A percentile compares a stretch with the other conserved stretches of the same genome.
Conservation (phyloP, 169 alveolate genomes). For the Plasmodium gonderi region DNA sequence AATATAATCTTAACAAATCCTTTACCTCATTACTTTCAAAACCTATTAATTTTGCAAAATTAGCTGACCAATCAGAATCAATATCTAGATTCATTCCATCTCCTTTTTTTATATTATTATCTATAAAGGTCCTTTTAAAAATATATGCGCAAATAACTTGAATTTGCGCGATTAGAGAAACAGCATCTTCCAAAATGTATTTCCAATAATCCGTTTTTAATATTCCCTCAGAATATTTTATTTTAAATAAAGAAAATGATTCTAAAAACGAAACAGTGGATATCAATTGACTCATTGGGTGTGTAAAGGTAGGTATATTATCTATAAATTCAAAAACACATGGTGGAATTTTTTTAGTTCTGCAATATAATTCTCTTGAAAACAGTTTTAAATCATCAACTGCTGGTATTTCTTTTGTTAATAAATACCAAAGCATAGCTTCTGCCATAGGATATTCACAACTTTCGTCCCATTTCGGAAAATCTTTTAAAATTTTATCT, state of each 20-base stretch:
- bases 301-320: slow-evolving; percentile 89
- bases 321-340: slow-evolving; percentile 86
- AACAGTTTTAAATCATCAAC: slow-evolving; percentile 82
- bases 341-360: slow-evolving; percentile 86
- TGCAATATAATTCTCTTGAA: slow-evolving; percentile 83
- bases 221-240: slow-evolving; percentile 83
- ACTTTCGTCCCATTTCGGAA: slow-evolving; percentile 86
- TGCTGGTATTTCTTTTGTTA: slow-evolving; percentile 94
- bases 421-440: slow-evolving; percentile 93
- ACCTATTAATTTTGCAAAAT: slow-evolving; percentile 82
- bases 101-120: slow-evolving; percentile 78
- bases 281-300: slow-evolving; percentile 96
- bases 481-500: slow-evolving; percentile 84
- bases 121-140: slow-evolving; percentile 81
- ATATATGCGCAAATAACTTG: slow-evolving; percentile 82
- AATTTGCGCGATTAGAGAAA: slow-evolving; percentile 85
- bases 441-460: slow-evolving; percentile 93
- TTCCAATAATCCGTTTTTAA: slow-evolving; percentile 92
- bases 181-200: slow-evolving; percentile 90
- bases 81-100: slow-evolving; percentile 80
- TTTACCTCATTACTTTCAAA: slow-evolving; percentile 72
- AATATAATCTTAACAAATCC: slow-evolving; percentile 84
- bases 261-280: slow-evolving; percentile 92
- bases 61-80: slow-evolving; percentile 83
- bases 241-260: slow-evolving; percentile 86